These are phyloP conservation scores for Microcera coccophila DNA, from an alignment of 2,329 filamentous ascomycete species.

Conservation along the genomic window DNA sequence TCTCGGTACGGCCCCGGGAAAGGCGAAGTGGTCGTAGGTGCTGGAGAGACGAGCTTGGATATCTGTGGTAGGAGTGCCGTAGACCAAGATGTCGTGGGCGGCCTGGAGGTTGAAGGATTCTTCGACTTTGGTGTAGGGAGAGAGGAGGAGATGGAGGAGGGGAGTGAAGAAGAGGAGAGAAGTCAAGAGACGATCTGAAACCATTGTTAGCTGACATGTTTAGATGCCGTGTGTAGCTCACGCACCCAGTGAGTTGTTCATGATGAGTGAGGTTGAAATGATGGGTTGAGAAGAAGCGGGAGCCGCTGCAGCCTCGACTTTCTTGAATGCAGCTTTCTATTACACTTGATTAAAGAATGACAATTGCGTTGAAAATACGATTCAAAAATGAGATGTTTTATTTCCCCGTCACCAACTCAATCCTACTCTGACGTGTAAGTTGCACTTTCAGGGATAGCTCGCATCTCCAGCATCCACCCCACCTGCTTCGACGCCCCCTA, in stretches of 20 bases:
- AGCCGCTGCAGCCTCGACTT: no score
- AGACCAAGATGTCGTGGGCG: conserved; percentile 79
- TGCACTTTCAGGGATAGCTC: not conserved
- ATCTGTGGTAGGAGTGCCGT: conserved; percentile 66
- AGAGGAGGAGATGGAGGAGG: conserved; percentile 62
- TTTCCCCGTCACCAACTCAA: not conserved
- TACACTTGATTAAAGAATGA: no score
- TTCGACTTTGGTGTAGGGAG: conserved; percentile 95
- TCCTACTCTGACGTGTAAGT: not conserved
- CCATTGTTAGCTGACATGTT: no score
- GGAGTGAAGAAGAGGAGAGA: conserved; percentile 53
- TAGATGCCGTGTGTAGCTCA: no score
- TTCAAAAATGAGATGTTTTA: not conserved
- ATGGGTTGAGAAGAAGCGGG: no score
- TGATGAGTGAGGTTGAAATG: no score
- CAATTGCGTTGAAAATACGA: no score
- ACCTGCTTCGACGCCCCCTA: no score
- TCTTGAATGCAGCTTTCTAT: no score
- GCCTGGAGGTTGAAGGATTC: conserved; percentile 98
- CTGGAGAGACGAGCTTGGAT: conserved; percentile 50
- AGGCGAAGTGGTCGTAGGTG: conserved; percentile 84
- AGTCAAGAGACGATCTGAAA: not conserved
- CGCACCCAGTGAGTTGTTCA: no score
- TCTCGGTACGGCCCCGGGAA: conserved; percentile 86
- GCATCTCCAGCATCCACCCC: conserved; percentile 1